Evolutionary conservation across 2,329 filamentous ascomycete genomes (phyloP).

Genomic region (Teratosphaeria destructans): DNA sequence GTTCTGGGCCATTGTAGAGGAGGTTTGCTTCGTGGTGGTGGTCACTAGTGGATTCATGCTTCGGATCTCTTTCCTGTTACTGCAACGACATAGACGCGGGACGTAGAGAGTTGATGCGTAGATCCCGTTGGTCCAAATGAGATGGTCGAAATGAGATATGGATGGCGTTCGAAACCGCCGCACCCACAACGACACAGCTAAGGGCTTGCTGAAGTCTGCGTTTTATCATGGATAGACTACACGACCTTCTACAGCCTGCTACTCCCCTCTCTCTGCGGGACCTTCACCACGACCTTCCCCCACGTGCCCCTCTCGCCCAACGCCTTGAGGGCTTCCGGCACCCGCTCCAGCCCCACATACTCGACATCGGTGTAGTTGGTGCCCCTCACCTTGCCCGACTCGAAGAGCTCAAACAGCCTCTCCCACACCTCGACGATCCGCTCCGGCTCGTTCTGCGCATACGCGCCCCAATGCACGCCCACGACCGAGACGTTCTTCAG

Average conservation of each 20-base stretch:
- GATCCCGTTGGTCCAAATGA: too few species aligned
- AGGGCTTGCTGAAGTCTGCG: neutral
- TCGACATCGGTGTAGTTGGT: constrained; percentile 74
- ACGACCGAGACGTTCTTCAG: constrained; percentile 89
- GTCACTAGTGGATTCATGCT: too few species aligned
- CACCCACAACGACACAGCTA: too few species aligned
- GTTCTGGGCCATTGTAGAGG: too few species aligned
- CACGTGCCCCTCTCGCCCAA: constrained; percentile 76
- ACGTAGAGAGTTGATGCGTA: too few species aligned
- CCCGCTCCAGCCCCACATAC: constrained; percentile 70
- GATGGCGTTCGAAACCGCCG: too few species aligned
- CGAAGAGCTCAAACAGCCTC: constrained; percentile 68
- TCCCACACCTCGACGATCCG: constrained; percentile 67
- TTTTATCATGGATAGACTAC: neutral
- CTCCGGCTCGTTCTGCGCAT: constrained; percentile 61
- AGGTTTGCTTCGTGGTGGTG: too few species aligned
- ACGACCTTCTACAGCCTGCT: constrained; percentile 23
- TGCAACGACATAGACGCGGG: too few species aligned
- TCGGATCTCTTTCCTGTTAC: too few species aligned
- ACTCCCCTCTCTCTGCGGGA: constrained; percentile 55
- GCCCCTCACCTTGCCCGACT: constrained; percentile 65
- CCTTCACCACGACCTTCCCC: constrained; percentile 90
- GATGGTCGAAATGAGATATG: too few species aligned
- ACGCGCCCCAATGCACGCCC: constrained; percentile 85
- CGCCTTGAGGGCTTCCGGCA: constrained; percentile 65